Conservation (phyloP, 1,284 basidiomycete genomes). For the Leccinum insolens region DNA sequence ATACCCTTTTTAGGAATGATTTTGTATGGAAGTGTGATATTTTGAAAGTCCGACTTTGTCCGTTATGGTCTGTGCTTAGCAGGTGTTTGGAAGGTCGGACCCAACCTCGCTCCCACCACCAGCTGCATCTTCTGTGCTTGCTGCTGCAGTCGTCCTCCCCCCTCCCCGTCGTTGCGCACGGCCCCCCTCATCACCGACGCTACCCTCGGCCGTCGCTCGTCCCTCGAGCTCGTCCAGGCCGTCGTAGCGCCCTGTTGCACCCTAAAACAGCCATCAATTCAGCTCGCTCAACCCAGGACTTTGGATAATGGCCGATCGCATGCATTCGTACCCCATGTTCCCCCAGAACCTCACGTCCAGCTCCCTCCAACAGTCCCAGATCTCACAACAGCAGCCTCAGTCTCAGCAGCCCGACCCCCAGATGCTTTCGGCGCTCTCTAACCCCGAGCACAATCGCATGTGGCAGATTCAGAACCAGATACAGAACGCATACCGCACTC, state of each 20-base stretch:
- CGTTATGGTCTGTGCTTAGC: constrained; percentile 42
- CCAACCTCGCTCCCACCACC: constrained; percentile 44
- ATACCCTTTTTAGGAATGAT: constrained; percentile 16
- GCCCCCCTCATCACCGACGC: constrained; percentile 12
- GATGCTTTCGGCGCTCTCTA: constrained; percentile 44
- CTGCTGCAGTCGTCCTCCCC: constrained; percentile 20
- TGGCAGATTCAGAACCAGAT: constrained; percentile 62
- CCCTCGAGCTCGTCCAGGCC: constrained; percentile 24
- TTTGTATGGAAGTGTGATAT: constrained; percentile 21
- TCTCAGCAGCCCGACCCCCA: constrained; percentile 41
- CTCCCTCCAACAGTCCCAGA: constrained; percentile 50
- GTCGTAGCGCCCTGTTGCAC: constrained; percentile 23
- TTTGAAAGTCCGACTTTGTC: constrained; percentile 37
- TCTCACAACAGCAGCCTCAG: constrained; percentile 42
- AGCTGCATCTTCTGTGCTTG: constrained; percentile 37
- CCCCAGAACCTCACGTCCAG: constrained; percentile 47
- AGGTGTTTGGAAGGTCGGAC: constrained; percentile 42
- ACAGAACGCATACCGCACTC: constrained; percentile 46
- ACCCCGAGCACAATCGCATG: constrained; percentile 49
- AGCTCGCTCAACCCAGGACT: constrained; percentile 28
- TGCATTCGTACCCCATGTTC: constrained; percentile 52
- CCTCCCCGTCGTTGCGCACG: constrained; percentile 28
- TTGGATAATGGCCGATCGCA: constrained; percentile 63
- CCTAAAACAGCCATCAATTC: constrained; percentile 29
- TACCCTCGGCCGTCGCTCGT: constrained; percentile 12